Conservation (phyloP, 305 asterid species). For the Solanum hybrid region DNA sequence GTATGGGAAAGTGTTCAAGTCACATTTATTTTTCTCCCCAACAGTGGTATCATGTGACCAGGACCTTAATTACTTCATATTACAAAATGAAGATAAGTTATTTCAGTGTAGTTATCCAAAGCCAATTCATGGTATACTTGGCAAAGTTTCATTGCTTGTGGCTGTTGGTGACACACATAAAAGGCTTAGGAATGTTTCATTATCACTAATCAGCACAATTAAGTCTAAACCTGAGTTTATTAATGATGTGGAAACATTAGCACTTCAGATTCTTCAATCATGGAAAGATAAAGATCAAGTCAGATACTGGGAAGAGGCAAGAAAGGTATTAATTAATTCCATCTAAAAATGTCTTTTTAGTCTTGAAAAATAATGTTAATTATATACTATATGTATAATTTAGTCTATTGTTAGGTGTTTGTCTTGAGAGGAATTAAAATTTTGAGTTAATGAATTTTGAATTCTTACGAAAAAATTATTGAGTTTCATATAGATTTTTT, state of each 20-base stretch:
- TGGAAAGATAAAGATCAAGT: constrained; percentile 47
- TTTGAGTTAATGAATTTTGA: not conserved
- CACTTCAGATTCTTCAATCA: constrained; percentile 39
- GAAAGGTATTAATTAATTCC: constrained; percentile 31
- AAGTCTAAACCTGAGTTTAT: constrained; percentile 49
- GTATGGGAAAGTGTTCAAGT: constrained; percentile 66
- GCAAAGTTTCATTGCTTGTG: constrained; percentile 53
- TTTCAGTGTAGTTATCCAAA: constrained; percentile 53
- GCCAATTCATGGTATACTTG: constrained; percentile 58
- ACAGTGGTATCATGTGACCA: constrained; percentile 66
- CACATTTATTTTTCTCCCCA: constrained; percentile 55
- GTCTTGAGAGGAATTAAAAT: not conserved
- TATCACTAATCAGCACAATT: constrained; percentile 47
- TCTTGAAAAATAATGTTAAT: not conserved
- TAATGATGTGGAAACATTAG: constrained; percentile 39
- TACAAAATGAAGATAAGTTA: constrained; percentile 46
- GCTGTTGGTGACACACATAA: constrained; percentile 57
- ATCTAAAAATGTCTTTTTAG: not conserved
- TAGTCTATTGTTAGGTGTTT: not conserved
- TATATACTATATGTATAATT: not conserved
- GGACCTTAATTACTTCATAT: constrained; percentile 48
- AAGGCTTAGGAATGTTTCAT: constrained; percentile 57
- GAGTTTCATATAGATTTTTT: not conserved
- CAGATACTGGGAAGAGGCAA: constrained; percentile 56
- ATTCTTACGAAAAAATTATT: not conserved